Evolutionary conservation across 2,329 filamentous ascomycete genomes (phyloP).

Genomic region (Penicillium brasilianum): DNA sequence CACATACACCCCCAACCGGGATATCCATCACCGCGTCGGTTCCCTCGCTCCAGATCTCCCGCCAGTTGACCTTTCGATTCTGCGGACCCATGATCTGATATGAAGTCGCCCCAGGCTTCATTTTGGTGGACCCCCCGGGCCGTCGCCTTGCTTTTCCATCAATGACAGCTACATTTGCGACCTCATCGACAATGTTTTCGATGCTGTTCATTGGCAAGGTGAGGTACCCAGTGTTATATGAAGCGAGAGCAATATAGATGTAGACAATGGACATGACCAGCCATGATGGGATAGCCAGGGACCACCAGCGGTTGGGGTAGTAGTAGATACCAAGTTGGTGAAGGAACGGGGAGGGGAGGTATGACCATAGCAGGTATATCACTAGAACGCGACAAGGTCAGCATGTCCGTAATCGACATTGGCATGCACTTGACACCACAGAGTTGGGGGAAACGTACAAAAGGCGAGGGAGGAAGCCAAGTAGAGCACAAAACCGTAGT

Average conservation of each 20-base stretch:
- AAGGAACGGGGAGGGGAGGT: constrained; percentile 87
- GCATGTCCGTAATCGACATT: not conserved
- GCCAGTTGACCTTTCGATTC: constrained; percentile 69
- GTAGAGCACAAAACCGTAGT: constrained; percentile 98
- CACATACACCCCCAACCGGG: constrained; percentile 90
- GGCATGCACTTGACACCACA: not conserved
- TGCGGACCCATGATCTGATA: constrained; percentile 50
- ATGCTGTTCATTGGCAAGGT: constrained; percentile 79
- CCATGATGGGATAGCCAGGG: constrained; percentile 86
- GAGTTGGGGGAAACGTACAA: constrained; percentile 57
- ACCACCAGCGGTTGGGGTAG: constrained; percentile 98
- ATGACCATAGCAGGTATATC: constrained; percentile 79
- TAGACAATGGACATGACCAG: constrained; percentile 87
- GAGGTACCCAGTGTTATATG: constrained; percentile 87
- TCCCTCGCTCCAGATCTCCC: constrained; percentile 82
- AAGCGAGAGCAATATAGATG: constrained; percentile 89
- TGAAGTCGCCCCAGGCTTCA: constrained; percentile 48
- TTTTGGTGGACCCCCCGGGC: constrained; percentile 49
- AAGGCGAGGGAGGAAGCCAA: constrained; percentile 85
- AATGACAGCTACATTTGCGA: constrained; percentile 81
- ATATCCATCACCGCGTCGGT: constrained; percentile 98
- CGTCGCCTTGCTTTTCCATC: constrained; percentile 69
- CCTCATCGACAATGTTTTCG: constrained; percentile 91
- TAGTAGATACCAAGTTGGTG: constrained; percentile 94
- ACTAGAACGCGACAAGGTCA: constrained; percentile 34